Conservation (phyloP, 2,329 filamentous ascomycete species). For the Fusarium sp. region DNA sequence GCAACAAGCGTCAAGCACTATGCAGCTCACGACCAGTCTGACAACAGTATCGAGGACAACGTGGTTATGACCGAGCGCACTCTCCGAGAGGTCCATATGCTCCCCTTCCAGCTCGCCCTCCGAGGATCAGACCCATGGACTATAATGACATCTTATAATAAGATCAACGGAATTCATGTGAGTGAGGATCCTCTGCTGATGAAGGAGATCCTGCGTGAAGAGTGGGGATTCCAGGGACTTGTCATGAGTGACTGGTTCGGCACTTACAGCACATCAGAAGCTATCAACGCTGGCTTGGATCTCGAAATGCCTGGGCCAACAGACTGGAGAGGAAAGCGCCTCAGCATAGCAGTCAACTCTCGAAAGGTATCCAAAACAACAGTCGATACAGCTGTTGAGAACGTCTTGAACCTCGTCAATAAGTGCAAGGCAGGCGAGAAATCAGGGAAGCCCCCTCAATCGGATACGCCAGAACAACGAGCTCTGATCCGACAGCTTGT, state of each 20-base stretch:
- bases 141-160: conserved; percentile 49
- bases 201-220: conserved; percentile 49
- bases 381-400: conserved; percentile 46
- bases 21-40: conserved; percentile 54
- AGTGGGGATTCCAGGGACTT: conserved; percentile 36
- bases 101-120: conserved; percentile 55
- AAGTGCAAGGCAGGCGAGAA: conserved; percentile 7
- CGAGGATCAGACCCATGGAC: conserved; percentile 53
- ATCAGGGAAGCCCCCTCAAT: background rate
- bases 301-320: conserved; percentile 53
- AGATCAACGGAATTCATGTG: conserved; percentile 55
- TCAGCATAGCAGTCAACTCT: conserved; percentile 45
- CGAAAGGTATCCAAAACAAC: conserved; percentile 36
- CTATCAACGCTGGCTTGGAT: conserved; percentile 44
- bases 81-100: conserved; percentile 42
- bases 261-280: conserved; percentile 47
- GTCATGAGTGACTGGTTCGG: conserved; percentile 52
- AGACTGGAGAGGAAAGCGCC: conserved; percentile 36
- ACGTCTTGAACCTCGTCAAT: conserved; percentile 33
- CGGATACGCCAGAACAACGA: conserved; percentile 25
- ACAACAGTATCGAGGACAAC: conserved; percentile 42
- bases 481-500: conserved; percentile 28
- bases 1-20: conserved; percentile 58
- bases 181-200: conserved; percentile 38
- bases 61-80: conserved; percentile 37